Evolutionary conservation across 495 filamentous ascomycete genomes (phyloP).

Genomic region (Glutinoglossum americanum): DNA sequence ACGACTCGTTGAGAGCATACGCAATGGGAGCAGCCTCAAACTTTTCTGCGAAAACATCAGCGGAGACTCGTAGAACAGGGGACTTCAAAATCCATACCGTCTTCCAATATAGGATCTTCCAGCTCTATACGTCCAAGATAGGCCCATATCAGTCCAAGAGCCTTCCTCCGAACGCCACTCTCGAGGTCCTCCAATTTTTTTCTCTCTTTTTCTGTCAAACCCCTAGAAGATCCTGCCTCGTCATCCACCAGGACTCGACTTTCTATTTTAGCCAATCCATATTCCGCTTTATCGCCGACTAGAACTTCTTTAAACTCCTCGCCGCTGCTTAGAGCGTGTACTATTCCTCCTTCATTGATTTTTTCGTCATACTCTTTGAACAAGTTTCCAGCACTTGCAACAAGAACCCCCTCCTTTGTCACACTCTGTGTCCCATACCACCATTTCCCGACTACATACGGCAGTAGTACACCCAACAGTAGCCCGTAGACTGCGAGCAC

Average conservation of each 20-base stretch:
- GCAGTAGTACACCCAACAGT: conserved; percentile 70
- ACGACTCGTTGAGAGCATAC: conserved; percentile 62
- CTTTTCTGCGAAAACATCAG: conserved; percentile 25
- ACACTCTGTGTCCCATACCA: conserved; percentile 90
- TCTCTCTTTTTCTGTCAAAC: conserved; percentile 47
- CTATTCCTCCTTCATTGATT: conserved; percentile 55
- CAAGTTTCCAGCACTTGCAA: conserved; percentile 78
- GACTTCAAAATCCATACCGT: conserved; percentile 30
- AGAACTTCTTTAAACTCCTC: conserved; percentile 58
- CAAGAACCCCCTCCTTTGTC: conserved; percentile 77
- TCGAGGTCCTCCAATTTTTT: conserved; percentile 47
- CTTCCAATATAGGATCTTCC: conserved; percentile 46
- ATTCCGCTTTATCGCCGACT: conserved; percentile 49
- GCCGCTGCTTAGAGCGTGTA: conserved; percentile 60
- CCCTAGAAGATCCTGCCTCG: conserved; percentile 24
- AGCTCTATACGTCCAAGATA: conserved; percentile 74
- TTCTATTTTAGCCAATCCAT: conserved; percentile 61
- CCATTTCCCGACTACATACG: conserved; percentile 89
- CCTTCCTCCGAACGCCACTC: conserved; percentile 53
- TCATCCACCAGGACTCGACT: conserved; percentile 42
- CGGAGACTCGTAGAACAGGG: background rate
- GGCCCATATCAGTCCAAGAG: conserved; percentile 79
- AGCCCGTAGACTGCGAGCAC: conserved; percentile 73
- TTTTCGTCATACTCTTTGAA: conserved; percentile 80
- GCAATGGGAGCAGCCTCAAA: conserved; percentile 72